Base-by-base conservation (phyloP, 176 grass and related monocot species). In the Melocanna baccifera region DNA sequence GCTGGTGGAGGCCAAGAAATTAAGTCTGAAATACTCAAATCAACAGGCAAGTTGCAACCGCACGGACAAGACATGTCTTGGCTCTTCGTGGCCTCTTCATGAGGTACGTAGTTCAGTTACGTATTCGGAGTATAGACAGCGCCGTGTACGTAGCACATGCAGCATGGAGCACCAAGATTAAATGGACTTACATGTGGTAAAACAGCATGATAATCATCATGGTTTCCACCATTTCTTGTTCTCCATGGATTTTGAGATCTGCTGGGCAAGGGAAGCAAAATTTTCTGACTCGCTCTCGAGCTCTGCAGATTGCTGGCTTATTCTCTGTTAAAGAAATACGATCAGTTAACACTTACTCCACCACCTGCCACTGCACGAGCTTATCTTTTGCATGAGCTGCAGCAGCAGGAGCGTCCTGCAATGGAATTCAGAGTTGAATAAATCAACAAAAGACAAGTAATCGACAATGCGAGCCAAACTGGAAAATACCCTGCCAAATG, bases 161-260 rank as follows among this genome's bases (percentile, higher is more conserved):
- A n/a, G 36, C 66, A n/a, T 69, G 32, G 37, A 68, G 18, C 36
- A 68, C 13, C 32, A 69, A 69, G 36, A 22, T 52, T 43, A 41
- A 22, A 42, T 41, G 67, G n/a, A 22, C 9, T 66, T 67, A 23
- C 9, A 20, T 69, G 29, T 19, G 37, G 18, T 20, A 19, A 41
- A 41, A 10, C 66, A 45, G 36, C 22, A 23, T 46, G 22, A 11
- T 10, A 68, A 68, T 22, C 34, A 15, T 86, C 80, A 93, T 76
- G 79, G 77, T 84, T 88, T 96, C 93, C 97, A 99, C 97, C 97
- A 99, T 72, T 81, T 92, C 66, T 92, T 95, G 58, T 82, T 92
- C 88, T 99, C 91, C 84, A 91, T 94, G 62, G 84, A 81, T 42
- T 92, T 94, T 20, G 65, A 80, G 12, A 96, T 89, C 88, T 99